phyloP scores from a whole-genome alignment of 192 early-diverging fungal species.

The Chytriomyces hyalinus region DNA sequence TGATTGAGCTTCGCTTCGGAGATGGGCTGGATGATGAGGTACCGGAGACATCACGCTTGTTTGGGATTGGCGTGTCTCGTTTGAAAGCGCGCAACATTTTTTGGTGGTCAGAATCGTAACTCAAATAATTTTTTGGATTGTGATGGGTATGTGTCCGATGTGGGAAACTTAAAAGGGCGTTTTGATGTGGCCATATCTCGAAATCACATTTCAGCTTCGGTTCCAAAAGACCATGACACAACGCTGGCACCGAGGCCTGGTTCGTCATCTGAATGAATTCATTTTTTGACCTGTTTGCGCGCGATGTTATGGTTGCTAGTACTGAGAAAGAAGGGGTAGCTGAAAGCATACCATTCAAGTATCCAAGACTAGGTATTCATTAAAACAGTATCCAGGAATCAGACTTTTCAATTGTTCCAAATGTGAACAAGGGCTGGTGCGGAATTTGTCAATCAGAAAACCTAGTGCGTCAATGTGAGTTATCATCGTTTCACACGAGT shows the following conservation, averaged over 20 bases:
- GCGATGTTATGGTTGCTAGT: not conserved
- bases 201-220: conserved; percentile 28
- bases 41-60: too few species aligned
- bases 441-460: conserved; percentile 26
- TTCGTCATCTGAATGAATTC: conserved; percentile 35
- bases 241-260: conserved; percentile 17
- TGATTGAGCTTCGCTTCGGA: too few species aligned
- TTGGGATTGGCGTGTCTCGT: too few species aligned
- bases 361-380: conserved; percentile 24
- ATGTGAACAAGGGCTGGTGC: conserved; percentile 9
- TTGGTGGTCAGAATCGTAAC: too few species aligned
- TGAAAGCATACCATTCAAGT: conserved; percentile 27
- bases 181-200: not conserved
- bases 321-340: not conserved
- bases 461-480: not conserved
- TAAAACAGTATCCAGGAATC: conserved; percentile 10
- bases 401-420: not conserved
- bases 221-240: conserved; percentile 33
- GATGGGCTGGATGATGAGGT: too few species aligned
- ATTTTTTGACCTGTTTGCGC: conserved; percentile 29
- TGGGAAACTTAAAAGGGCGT: not conserved
- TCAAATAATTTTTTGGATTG: too few species aligned
- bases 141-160: too few species aligned
- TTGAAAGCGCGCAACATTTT: too few species aligned
- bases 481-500: too few species aligned